Base-by-base conservation (phyloP, 768 basidiomycete genomes). In the Hortiboletus flavorubellus region DNA sequence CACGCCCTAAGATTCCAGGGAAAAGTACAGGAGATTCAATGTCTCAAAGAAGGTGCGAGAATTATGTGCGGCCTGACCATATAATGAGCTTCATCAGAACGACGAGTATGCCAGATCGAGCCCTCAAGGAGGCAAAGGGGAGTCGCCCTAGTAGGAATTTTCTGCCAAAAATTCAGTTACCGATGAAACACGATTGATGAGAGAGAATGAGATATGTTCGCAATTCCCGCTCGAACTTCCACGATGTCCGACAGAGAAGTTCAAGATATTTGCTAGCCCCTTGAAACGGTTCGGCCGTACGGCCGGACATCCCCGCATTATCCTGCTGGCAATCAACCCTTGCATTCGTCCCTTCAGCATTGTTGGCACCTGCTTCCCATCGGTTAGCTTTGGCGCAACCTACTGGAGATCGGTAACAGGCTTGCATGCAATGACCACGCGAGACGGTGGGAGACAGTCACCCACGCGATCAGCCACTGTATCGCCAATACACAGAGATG, bases 351-450 rank as follows among this genome's bases (percentile, higher is more conserved):
- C 31, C 21, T n/a, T 21, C 2, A 26, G 26, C 5, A 12, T 5
- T 15, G 15, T 10, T 39, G 30, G 14, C 21, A n/a, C 15, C n/a
- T 42, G 21, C 26, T 53, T 61, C 52, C 55, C 60, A 63, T 40
- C 60, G 61, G 60, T 45, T 51, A 29, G 15, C 16, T 10, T 26
- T 43, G 23, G n/a, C 15, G 51, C 10, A 8, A n/a, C 31, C 35
- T 15, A 44, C 18, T 15, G 21, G 21, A 46, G 29, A 49, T 15
- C 33, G 16, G 23, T 15, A 18, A 40, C 40, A 29, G 45, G 21
- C 26, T 16, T 29, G 11, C 8, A 16, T 49, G 37, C n/a, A 34
- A 48, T 51, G 45, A 14, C 8, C 21, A 31, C 45, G 45, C 26
- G 15, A 14, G 16, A 8, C 8, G 35, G 33, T 42, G 48, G 15